phyloP scores from a whole-genome alignment of 208 protist species.

The Acanthamoeba castellanii region DNA sequence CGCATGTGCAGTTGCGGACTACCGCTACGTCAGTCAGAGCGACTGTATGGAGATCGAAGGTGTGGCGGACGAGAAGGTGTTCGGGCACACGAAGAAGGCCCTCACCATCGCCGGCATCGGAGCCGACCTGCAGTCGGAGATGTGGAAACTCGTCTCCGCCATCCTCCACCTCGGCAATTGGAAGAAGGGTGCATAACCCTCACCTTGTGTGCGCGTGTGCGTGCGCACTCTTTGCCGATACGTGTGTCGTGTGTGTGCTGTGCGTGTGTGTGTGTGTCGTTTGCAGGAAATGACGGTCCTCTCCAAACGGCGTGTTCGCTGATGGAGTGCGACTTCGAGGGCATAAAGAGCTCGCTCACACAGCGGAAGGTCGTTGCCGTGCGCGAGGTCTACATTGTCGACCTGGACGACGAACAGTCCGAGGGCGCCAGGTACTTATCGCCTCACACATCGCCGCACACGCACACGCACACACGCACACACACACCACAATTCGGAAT shows the following conservation, averaged over 20 bases:
- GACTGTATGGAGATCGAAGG: slow-evolving; percentile 75
- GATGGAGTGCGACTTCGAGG: slow-evolving; percentile 21
- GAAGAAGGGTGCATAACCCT: slow-evolving; percentile 24
- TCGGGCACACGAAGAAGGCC: slow-evolving; percentile 81
- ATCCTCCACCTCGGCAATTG: slow-evolving; percentile 91
- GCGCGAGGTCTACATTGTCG: slow-evolving; percentile 42
- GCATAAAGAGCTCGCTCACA: slow-evolving; percentile 25
- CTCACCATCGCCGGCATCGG: slow-evolving; percentile 88
- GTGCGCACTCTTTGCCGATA: background rate
- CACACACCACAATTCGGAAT: slow-evolving; percentile 76
- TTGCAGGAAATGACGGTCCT: background rate
- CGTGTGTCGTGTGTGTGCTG: background rate
- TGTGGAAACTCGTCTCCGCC: slow-evolving; percentile 85
- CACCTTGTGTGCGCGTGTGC: background rate
- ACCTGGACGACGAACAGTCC: slow-evolving; percentile 56
- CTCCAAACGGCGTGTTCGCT: background rate
- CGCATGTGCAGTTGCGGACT: background rate
- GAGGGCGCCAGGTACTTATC: background rate
- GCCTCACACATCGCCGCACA: slow-evolving; percentile 41
- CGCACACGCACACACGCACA: too few species aligned
- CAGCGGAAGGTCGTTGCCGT: slow-evolving; percentile 59
- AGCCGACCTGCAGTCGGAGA: slow-evolving; percentile 74
- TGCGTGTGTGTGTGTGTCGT: too few species aligned
- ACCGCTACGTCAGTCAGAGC: slow-evolving; percentile 79
- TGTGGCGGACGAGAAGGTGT: slow-evolving; percentile 55